A percentile compares a stretch with the other conserved stretches of the same genome.
Conservation (phyloP, 495 filamentous ascomycete species). For the Trypethelium eluteriae region DNA sequence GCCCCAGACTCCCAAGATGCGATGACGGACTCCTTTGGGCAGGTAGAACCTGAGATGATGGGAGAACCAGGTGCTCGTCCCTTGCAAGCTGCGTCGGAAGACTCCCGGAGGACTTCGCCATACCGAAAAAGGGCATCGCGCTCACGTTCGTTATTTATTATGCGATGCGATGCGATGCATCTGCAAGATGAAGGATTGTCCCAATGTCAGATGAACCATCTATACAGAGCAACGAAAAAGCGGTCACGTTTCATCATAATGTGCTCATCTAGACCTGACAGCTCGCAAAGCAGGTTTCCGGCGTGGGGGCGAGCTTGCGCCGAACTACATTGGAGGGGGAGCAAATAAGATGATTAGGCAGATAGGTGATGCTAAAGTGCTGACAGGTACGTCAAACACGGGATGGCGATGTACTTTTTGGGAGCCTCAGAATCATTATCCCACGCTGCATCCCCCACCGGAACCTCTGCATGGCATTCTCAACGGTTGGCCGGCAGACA, state of each 20-base stretch:
- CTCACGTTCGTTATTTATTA: neutral
- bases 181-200: neutral
- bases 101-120: neutral
- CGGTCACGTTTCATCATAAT: slow-evolving; percentile 8
- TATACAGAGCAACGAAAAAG: neutral
- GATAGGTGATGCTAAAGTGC: no score
- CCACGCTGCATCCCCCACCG: no score
- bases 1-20: neutral
- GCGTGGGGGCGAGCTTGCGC: slow-evolving; percentile 9
- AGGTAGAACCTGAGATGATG: neutral
- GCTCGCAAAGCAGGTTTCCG: neutral
- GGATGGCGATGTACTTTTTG: no score
- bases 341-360: neutral
- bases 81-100: neutral
- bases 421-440: no score
- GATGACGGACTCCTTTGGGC: neutral
- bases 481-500: neutral
- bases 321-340: neutral
- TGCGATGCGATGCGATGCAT: neutral
- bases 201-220: neutral
- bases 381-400: no score
- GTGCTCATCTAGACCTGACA: neutral
- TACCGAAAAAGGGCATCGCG: neutral
- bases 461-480: no score
- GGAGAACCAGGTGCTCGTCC: neutral